Evolutionary conservation across 805 yeast species (phyloP).

Genomic region (Hyphopichia homilentoma): DNA sequence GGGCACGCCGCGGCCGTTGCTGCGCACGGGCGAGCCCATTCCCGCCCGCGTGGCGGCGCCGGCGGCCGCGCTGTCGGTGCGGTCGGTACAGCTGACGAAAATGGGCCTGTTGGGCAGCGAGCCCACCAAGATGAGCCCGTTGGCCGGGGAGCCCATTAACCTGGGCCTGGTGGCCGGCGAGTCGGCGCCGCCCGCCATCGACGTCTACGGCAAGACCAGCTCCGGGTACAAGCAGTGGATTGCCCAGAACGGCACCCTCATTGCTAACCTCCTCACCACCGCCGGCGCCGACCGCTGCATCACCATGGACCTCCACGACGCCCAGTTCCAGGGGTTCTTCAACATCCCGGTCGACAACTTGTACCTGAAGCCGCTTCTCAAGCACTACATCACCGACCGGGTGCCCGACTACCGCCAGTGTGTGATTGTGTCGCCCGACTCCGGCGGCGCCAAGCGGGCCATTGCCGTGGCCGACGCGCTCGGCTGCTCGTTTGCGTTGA

Average conservation of each 20-base stretch:
- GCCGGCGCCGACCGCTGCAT: conserved; percentile 97
- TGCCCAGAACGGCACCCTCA: conserved; percentile 89
- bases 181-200: conserved; percentile 30
- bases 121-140: conserved; percentile 10
- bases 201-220: conserved; percentile 39
- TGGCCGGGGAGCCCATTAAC: conserved; percentile 7
- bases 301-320: conserved; percentile 97
- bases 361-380: conserved; percentile 82
- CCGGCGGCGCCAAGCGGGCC: conserved; percentile 98
- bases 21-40: conserved; percentile 14
- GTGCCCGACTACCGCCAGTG: conserved; percentile 81
- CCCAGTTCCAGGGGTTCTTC: conserved; percentile 97
- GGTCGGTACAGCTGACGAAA: conserved; percentile 3
- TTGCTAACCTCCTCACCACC: conserved; percentile 80
- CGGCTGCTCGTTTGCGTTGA: conserved; percentile 86
- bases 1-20: conserved; percentile 44
- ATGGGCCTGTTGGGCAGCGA: conserved; percentile 16
- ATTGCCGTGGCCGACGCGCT: conserved; percentile 89
- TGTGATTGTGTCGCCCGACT: conserved; percentile 95
- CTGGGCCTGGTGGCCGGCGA: conserved; percentile 16
- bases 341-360: conserved; percentile 94
- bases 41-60: conserved; percentile 6
- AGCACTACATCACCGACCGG: conserved; percentile 72
- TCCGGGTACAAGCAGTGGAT: conserved; percentile 91
- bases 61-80: conserved; percentile 8